Evolutionary conservation across 2,329 filamentous ascomycete genomes (phyloP).

Genomic region (Fusarium denticulatum): DNA sequence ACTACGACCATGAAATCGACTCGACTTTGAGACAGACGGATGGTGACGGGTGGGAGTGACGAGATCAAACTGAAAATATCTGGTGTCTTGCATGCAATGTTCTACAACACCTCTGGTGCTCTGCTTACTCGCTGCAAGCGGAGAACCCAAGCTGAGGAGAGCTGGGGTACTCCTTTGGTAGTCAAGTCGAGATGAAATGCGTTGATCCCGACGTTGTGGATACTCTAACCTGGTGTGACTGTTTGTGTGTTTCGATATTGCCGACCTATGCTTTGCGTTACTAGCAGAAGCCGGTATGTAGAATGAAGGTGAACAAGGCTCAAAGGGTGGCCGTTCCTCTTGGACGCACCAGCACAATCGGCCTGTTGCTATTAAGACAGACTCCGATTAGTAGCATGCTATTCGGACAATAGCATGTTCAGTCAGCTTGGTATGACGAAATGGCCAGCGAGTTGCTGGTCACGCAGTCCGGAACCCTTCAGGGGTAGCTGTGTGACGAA

Average conservation of each 20-base stretch:
- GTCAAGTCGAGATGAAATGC: conserved; percentile 52
- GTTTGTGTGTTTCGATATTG: conserved; percentile 39
- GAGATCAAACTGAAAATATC: conserved; percentile 38
- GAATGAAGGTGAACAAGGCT: conserved; percentile 17
- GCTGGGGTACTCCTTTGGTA: conserved; percentile 48
- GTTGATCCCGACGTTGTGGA: conserved; percentile 47
- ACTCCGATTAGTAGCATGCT: background rate
- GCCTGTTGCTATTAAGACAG: background rate
- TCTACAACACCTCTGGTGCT: conserved; percentile 18
- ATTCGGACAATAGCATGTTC: background rate
- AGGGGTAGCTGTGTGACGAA: background rate
- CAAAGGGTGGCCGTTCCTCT: background rate
- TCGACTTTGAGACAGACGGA: conserved; percentile 42
- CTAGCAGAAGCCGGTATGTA: conserved; percentile 18
- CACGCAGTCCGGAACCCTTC: background rate
- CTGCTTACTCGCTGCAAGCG: conserved; percentile 18
- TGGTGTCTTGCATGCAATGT: conserved; percentile 40
- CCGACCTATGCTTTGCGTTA: conserved; percentile 19
- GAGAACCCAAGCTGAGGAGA: conserved; percentile 39
- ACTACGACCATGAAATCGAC: conserved; percentile 39
- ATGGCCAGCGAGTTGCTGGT: background rate
- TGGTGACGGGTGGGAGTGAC: conserved; percentile 44
- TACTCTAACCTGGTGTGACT: conserved; percentile 43
- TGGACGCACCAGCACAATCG: background rate
- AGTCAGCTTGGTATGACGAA: background rate